Conservation (phyloP, 768 basidiomycete genomes). For the Mycena maculata region DNA sequence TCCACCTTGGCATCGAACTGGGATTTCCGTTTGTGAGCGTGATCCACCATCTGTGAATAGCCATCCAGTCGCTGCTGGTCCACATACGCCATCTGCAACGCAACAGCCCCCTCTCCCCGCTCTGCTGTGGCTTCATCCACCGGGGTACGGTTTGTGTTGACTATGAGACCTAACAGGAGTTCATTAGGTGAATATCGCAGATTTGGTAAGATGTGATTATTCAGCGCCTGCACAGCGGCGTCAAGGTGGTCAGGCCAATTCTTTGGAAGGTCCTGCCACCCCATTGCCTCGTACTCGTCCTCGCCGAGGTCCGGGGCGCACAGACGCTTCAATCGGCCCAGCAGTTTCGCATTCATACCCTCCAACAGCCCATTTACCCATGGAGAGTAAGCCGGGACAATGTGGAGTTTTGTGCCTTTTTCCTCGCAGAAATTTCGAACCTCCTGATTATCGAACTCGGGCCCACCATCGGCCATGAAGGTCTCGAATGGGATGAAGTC, state of each 20-base stretch:
- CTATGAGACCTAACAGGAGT: slow-evolving; percentile 6
- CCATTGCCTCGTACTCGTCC: slow-evolving; percentile 21
- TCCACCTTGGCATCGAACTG: slow-evolving; percentile 36
- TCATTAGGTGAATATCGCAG: slow-evolving; percentile 12
- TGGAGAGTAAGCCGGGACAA: slow-evolving; percentile 37
- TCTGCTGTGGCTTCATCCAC: not conserved
- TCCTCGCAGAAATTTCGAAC: not conserved
- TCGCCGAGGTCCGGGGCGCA: slow-evolving; percentile 39
- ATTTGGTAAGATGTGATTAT: slow-evolving; percentile 11
- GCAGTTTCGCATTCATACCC: slow-evolving; percentile 38
- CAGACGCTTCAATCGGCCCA: slow-evolving; percentile 33
- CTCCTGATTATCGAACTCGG: slow-evolving; percentile 12
- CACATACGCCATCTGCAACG: slow-evolving; percentile 36
- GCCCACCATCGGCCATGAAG: slow-evolving; percentile 7
- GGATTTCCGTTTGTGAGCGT: slow-evolving; percentile 31
- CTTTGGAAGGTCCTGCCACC: slow-evolving; percentile 23
- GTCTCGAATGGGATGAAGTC: not conserved
- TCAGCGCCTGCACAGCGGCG: slow-evolving; percentile 17
- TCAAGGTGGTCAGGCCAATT: slow-evolving; percentile 43
- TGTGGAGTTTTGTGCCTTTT: not conserved
- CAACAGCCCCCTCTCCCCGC: not conserved
- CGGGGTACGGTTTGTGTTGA: not conserved
- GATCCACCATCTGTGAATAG: slow-evolving; percentile 24
- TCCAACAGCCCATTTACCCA: slow-evolving; percentile 48
- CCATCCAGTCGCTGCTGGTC: slow-evolving; percentile 37